Evolutionary conservation across 208 protist species (phyloP).

Genomic region (Zelonia costaricensis): DNA sequence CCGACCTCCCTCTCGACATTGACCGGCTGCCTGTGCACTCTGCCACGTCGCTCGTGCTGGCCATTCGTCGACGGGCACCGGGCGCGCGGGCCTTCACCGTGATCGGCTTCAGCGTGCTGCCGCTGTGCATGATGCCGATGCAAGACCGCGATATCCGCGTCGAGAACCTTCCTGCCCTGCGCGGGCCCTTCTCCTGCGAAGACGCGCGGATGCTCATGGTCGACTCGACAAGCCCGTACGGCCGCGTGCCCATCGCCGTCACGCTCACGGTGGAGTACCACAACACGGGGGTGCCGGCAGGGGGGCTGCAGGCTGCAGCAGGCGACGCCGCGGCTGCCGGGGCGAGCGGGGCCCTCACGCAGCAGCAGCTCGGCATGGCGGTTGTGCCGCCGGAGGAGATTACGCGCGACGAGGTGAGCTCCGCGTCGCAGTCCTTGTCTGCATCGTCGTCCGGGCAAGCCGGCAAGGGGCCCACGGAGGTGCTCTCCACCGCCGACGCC

Average conservation of each 20-base stretch:
- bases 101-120: slow-evolving; percentile 86
- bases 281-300: slow-evolving; percentile 38
- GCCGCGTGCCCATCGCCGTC: slow-evolving; percentile 65
- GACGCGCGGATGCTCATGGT: slow-evolving; percentile 86
- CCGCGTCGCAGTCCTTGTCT: slow-evolving; percentile 2
- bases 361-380: background rate
- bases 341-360: background rate
- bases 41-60: slow-evolving; percentile 81
- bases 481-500: slow-evolving; percentile 26
- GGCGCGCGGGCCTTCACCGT: slow-evolving; percentile 48
- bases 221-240: slow-evolving; percentile 78
- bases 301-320: background rate
- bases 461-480: slow-evolving; percentile 1
- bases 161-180: slow-evolving; percentile 79
- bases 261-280: slow-evolving; percentile 83
- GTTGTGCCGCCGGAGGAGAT: slow-evolving; percentile 18
- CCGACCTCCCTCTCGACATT: slow-evolving; percentile 67
- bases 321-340: background rate
- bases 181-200: slow-evolving; percentile 83
- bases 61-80: slow-evolving; percentile 61
- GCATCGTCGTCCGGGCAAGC: background rate
- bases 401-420: slow-evolving; percentile 7
- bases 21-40: slow-evolving; percentile 79
- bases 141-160: slow-evolving; percentile 79
- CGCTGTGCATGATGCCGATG: slow-evolving; percentile 89